Base-by-base conservation (phyloP, 2,329 filamentous ascomycete species). In the Apiospora saccharicola region DNA sequence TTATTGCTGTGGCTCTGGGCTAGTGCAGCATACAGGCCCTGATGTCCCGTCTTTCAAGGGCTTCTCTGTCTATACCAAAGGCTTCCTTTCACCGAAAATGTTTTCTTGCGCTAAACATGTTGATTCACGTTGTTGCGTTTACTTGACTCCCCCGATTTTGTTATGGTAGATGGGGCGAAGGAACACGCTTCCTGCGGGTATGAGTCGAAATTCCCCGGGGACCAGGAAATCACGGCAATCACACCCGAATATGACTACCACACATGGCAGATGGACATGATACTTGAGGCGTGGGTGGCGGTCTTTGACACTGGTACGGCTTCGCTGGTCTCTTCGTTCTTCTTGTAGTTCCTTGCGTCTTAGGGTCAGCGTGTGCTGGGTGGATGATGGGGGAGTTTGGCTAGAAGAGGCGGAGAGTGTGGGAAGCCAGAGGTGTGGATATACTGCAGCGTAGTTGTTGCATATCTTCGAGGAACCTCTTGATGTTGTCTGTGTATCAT, bases 121-220 rank as follows among this genome's bases (percentile, higher is more conserved):
- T 57, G 68, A 51, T 70, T 70, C 46, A 53, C 72, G 73, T 78
- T 77, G 71, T 77, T 75, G 70, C 76, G 75, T 78, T 79, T 76
- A 75, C 75, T 75, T 75, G 75, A 75, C 75, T 72, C 72, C 74
- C 73, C 75, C 72, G 73, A 76, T 76, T 78, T 79, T 77, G 76
- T 77, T 74, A 76, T 72, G 78, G 80, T 81, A 81, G 79, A 80
- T 79, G 83, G 78, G 76, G 75, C 72, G 76, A 75, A 79, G 77
- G 75, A 73, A 75, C 73, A 67, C 67, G 70, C 69, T 68, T 67
- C 53, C 34, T 70, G 64, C 46, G 71, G 72, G 68, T 53, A 69
- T 70, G 30, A 51, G 49, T 26, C 70, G 53, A 71, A 70, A 41
- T 64, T 46, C 49, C 30, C n/a, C 22, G 16, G 26, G 34, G 34